Evolutionary conservation across 805 yeast species (phyloP).

Genomic region (Suhomyces xylopsoci): DNA sequence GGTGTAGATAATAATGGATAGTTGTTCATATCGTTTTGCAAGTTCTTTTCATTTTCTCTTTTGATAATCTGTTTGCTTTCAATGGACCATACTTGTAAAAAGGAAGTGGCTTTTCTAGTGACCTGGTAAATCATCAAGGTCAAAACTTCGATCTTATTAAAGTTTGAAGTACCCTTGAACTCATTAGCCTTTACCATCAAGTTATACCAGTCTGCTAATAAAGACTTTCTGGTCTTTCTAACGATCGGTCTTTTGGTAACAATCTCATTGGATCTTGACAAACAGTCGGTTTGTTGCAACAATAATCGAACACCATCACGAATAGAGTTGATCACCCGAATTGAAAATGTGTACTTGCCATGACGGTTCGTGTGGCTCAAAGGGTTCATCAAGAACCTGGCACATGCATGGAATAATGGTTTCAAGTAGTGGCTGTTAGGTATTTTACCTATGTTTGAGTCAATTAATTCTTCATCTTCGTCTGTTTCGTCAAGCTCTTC

Average conservation of each 20-base stretch:
- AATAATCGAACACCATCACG: conserved; percentile 70
- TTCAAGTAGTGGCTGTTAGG: conserved; percentile 49
- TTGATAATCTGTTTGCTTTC: conserved; percentile 51
- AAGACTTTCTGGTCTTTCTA: conserved; percentile 60
- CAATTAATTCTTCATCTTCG: conserved; percentile 22
- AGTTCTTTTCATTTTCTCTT: conserved; percentile 30
- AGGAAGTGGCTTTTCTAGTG: conserved; percentile 58
- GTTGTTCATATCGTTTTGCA: conserved; percentile 36
- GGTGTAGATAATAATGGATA: conserved; percentile 49
- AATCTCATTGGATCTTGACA: conserved; percentile 68
- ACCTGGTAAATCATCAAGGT: conserved; percentile 67
- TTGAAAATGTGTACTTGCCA: conserved; percentile 51
- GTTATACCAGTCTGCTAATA: conserved; percentile 79
- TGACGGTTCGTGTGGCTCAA: conserved; percentile 43
- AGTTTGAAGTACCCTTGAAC: conserved; percentile 60
- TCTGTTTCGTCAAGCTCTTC: conserved; percentile 19
- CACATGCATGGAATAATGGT: conserved; percentile 58
- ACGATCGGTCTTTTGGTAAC: conserved; percentile 62
- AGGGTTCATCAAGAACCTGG: conserved; percentile 64
- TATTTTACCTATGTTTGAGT: conserved; percentile 14
- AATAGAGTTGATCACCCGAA: conserved; percentile 57
- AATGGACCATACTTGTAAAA: conserved; percentile 68
- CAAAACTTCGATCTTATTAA: conserved; percentile 57
- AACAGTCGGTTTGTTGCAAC: conserved; percentile 65
- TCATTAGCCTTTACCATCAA: conserved; percentile 75